Percentiles rank a stretch among this genome's conserved stretches.
These are phyloP conservation scores for Pythium sukuiense DNA, from an alignment of 352 stramenopile species.

Conservation along the genomic window DNA sequence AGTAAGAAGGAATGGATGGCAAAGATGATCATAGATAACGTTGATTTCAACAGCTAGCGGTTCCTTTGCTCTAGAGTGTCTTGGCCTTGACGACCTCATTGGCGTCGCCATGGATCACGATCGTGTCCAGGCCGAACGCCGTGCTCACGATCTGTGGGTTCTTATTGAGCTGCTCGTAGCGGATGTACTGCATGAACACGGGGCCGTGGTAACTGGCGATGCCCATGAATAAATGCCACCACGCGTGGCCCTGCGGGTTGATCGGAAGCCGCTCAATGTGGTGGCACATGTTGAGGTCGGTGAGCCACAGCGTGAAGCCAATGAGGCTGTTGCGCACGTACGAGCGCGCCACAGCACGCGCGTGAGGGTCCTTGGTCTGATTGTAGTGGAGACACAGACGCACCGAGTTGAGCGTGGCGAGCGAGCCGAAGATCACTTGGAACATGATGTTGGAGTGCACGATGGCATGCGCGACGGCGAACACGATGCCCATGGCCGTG, in stretches of 20 bases:
- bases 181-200: constrained; percentile 84
- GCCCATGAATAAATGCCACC: constrained; percentile 84
- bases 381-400: constrained; percentile 58
- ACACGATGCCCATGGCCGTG: constrained; percentile 46
- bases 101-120: constrained; percentile 36
- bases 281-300: constrained; percentile 78
- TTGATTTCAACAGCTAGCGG: not conserved
- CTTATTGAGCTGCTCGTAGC: constrained; percentile 67
- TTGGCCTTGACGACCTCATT: constrained; percentile 9
- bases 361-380: constrained; percentile 45
- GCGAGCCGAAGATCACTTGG: constrained; percentile 61
- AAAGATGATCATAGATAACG: not conserved
- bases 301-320: constrained; percentile 63
- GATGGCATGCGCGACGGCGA: constrained; percentile 66
- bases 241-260: constrained; percentile 76
- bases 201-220: constrained; percentile 72
- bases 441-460: constrained; percentile 75
- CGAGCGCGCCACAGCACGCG: constrained; percentile 47
- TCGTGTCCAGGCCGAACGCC: constrained; percentile 57
- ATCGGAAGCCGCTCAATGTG: constrained; percentile 47
- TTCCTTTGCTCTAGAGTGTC: constrained; percentile 9
- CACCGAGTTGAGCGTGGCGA: constrained; percentile 44
- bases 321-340: constrained; percentile 63
- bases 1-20: too few relatives aligned
- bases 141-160: constrained; percentile 41